Conservation (phyloP, 2,329 filamentous ascomycete species). For the Monilinia fructigena region DNA sequence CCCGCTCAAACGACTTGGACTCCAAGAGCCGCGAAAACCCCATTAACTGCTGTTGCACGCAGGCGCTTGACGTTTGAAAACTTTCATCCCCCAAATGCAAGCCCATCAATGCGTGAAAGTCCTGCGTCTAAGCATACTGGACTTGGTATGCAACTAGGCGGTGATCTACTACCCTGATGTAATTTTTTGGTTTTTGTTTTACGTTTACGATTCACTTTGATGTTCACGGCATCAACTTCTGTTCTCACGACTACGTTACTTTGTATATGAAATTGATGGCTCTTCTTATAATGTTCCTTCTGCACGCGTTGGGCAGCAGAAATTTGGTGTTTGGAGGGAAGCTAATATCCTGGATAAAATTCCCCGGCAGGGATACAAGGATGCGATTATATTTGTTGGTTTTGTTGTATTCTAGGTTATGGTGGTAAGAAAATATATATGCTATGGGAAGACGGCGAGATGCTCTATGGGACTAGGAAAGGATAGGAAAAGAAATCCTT, state of each 20-base stretch:
- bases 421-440: conserved; percentile 4
- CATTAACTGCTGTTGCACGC: conserved; percentile 33
- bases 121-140: conserved; percentile 47
- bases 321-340: conserved; percentile 19
- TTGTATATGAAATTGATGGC: conserved; percentile 26
- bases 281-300: conserved; percentile 24
- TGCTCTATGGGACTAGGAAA: neutral
- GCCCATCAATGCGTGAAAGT: conserved; percentile 28
- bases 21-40: conserved; percentile 36
- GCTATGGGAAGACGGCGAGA: conserved; percentile 1
- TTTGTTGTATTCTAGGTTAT: conserved; percentile 17
- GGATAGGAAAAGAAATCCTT: neutral
- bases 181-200: neutral
- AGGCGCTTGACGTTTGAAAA: conserved; percentile 38
- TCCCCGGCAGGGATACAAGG: neutral
- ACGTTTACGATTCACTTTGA: conserved; percentile 16
- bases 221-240: conserved; percentile 20
- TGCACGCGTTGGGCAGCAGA: conserved; percentile 18
- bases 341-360: conserved; percentile 11
- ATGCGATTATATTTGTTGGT: conserved; percentile 2
- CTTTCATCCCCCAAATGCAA: conserved; percentile 29
- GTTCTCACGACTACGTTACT: conserved; percentile 59
- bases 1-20: conserved; percentile 84
- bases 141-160: conserved; percentile 64
- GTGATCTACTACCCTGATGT: conserved; percentile 55